These are phyloP conservation scores for Leccinum disarticulatum DNA, from an alignment of 768 basidiomycete genomes.

Conservation along the genomic window DNA sequence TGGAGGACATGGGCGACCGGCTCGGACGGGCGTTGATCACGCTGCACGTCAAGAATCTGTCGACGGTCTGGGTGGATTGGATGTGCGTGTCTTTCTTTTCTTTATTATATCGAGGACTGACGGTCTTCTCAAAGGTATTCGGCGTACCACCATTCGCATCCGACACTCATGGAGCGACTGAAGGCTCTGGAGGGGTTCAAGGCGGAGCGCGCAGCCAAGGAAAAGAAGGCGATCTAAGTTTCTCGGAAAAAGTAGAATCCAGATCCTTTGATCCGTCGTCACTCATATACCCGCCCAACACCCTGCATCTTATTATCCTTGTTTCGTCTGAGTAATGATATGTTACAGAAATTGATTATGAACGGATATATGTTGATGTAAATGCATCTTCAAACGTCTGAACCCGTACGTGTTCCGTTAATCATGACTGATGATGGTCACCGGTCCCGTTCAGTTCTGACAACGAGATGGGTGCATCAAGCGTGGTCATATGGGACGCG, in stretches of 20 bases:
- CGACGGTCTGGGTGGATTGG: conserved; percentile 94
- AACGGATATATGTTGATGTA: background rate
- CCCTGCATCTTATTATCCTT: background rate
- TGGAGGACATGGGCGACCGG: conserved; percentile 84
- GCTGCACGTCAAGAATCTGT: conserved; percentile 90
- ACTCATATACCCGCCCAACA: background rate
- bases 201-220: conserved; percentile 33
- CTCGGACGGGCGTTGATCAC: conserved; percentile 80
- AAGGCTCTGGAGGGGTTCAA: conserved; percentile 75
- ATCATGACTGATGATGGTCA: background rate
- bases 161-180: conserved; percentile 88
- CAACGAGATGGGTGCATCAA: background rate
- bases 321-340: background rate
- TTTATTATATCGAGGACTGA: background rate
- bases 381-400: no score
- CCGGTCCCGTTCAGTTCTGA: background rate
- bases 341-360: background rate
- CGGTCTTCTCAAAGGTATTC: conserved; percentile 60
- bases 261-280: background rate
- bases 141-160: conserved; percentile 95
- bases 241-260: background rate
- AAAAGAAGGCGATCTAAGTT: conserved; percentile 23
- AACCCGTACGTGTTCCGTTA: no score
- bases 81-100: conserved; percentile 42
- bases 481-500: no score